Conservation (phyloP, 140 eudicot species). For the Stevia rebaudiana region DNA sequence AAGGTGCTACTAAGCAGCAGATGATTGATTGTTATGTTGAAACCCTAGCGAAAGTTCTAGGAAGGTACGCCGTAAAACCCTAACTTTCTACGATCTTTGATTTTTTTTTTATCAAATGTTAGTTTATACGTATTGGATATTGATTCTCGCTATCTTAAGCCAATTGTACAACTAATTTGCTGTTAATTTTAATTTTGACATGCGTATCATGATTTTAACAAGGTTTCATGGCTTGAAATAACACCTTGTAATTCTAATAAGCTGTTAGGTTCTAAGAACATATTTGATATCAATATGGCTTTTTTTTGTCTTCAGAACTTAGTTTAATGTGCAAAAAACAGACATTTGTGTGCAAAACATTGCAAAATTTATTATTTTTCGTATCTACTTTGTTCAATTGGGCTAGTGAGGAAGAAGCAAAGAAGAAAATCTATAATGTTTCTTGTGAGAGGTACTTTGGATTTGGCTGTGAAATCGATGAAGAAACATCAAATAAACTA, state of each 20-base stretch:
- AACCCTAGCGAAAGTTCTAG: conserved; percentile 78
- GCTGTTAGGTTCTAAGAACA: not conserved
- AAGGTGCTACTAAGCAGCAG: conserved; percentile 74
- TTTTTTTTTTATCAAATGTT: not conserved
- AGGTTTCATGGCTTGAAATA: not conserved
- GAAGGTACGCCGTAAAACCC: conserved; percentile 52
- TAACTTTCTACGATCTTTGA: not conserved
- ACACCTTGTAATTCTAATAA: not conserved
- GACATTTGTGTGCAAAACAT: not conserved
- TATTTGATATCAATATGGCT: not conserved
- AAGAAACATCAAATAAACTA: conserved; percentile 87
- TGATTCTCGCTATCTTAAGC: not conserved
- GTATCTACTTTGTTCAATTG: conserved; percentile 1
- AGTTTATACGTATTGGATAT: not conserved
- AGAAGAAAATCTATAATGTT: conserved; percentile 87
- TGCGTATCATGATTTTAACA: not conserved
- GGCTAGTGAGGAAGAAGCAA: conserved; percentile 87
- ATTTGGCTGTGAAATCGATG: conserved; percentile 94
- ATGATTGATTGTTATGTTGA: conserved; percentile 84
- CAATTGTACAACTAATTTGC: not conserved
- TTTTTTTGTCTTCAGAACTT: not conserved
- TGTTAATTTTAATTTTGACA: not conserved
- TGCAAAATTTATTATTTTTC: not conserved
- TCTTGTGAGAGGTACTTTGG: conserved; percentile 97
- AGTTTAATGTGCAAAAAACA: not conserved